These are phyloP conservation scores for Herpetospermum pedunculosum DNA, from an alignment of 306 rosid species.

Conservation along the genomic window DNA sequence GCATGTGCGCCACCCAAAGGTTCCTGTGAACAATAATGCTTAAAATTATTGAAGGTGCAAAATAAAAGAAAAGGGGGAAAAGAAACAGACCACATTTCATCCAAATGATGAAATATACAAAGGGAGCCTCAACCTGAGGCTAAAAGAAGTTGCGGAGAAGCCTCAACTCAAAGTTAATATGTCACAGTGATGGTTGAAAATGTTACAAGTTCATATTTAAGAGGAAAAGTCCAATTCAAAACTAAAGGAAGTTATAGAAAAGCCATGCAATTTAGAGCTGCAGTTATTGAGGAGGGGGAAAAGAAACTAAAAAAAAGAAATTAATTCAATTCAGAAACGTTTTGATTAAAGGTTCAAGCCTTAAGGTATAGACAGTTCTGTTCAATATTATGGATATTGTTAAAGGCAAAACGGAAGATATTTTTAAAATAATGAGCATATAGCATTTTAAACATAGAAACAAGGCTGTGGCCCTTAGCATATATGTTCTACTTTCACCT, in stretches of 20 bases:
- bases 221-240: neutral
- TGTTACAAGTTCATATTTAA: neutral
- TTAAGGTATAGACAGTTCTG: neutral
- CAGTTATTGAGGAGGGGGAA: neutral
- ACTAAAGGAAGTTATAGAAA: neutral
- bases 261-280: neutral
- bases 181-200: conserved; percentile 5
- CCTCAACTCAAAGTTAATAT: conserved; percentile 1
- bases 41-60: neutral
- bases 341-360: neutral
- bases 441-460: neutral
- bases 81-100: neutral
- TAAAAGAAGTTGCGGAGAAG: neutral
- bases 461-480: neutral
- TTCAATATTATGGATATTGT: neutral
- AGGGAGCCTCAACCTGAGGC: neutral
- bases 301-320: neutral
- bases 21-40: conserved; percentile 42
- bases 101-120: neutral
- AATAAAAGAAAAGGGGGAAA: neutral
- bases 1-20: conserved; percentile 95
- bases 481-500: neutral
- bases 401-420: neutral
- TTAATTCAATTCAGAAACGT: neutral
- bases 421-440: neutral